Evolutionary conservation across 2,329 filamentous ascomycete species (phyloP).

Genomic region (Clonostachys byssicola): DNA sequence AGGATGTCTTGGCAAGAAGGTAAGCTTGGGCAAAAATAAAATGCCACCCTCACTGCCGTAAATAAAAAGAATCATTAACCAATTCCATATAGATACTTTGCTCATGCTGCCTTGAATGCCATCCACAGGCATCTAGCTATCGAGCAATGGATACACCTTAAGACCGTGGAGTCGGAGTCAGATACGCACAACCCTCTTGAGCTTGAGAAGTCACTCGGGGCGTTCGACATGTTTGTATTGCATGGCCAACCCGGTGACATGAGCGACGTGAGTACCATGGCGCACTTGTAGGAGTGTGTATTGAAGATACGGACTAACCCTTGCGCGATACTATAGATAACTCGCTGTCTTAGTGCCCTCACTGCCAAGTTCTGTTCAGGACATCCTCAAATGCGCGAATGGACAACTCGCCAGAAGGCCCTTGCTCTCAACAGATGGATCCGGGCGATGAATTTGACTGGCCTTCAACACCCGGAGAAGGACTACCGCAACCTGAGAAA

Average conservation of each 20-base stretch:
- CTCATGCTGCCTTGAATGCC: slow-evolving; percentile 68
- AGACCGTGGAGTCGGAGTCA: not conserved
- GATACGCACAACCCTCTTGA: slow-evolving; percentile 59
- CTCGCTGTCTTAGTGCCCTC: slow-evolving; percentile 60
- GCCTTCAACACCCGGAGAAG: slow-evolving; percentile 57
- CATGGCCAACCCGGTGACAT: slow-evolving; percentile 70
- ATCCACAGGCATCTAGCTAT: slow-evolving; percentile 80
- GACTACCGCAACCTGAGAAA: slow-evolving; percentile 81
- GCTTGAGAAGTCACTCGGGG: slow-evolving; percentile 46
- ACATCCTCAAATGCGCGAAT: slow-evolving; percentile 45
- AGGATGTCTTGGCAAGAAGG: slow-evolving; percentile 76
- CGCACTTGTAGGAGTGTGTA: not conserved
- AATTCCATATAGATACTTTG: slow-evolving; percentile 58
- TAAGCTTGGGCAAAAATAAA: slow-evolving; percentile 12
- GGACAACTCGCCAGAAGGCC: slow-evolving; percentile 65
- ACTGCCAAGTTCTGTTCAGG: slow-evolving; percentile 49
- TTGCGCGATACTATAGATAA: slow-evolving; percentile 38
- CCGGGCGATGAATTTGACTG: slow-evolving; percentile 62
- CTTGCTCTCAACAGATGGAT: slow-evolving; percentile 66
- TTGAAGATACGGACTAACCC: not conserved
- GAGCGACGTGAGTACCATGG: slow-evolving; percentile 51
- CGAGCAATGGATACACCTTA: slow-evolving; percentile 63
- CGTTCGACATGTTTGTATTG: slow-evolving; percentile 87
- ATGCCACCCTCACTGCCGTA: not conserved
- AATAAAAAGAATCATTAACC: no score